Evolutionary conservation across 768 basidiomycete species (phyloP), one percentile per base, ranked within the genome.

Genomic region (Podaxis carcinomalis): DNA sequence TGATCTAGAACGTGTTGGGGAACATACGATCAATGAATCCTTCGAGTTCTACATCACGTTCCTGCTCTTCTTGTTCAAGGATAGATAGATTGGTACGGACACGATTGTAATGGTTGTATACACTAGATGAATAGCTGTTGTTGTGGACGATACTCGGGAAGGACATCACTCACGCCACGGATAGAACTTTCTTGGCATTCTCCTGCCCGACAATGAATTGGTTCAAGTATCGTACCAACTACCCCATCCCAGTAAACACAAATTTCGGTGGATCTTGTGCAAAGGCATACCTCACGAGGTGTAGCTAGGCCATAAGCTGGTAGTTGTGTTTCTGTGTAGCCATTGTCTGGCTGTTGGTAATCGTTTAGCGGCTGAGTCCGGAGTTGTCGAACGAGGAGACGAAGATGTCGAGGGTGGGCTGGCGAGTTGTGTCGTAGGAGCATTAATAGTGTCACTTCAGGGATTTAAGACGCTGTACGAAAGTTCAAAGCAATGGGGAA

Each of bases 91-190:
- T 91, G 59, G 89, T 86, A 25, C 84, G 83, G 4, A 93, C 87
- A 46, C 95, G 90, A 68, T 90, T 94, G 71, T 95, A 97, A 73
- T 97, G 95, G 67, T 97, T 96, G 80, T 88, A 97, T 1, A 96
- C 93, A 35, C 94, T 96, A 68, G 0, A 47, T 42, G 49, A 56
- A 14, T 21, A 52, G 10, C 37, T 55, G 58, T 57, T 58, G 28
- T 16, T 23, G n/a, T 21, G 16, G 49, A 25, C 5, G 54, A 5
- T 13, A 25, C 2, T 46, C 36, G 40, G 19, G 47, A 19, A 35
- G 16, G 10, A 56, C 50, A 44, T 19, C 27, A 84, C 93, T 71
- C 74, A 94, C 93, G 95, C 95, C 51, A 98, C 95, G 39, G 93
- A 91, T 35, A 98, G 82, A 23, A 92, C 88, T 70, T 94, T 93